Evolutionary conservation across 2,329 filamentous ascomycete species (phyloP), one percentile per base, ranked within the genome.

Genomic region (Beauveria varroae): DNA sequence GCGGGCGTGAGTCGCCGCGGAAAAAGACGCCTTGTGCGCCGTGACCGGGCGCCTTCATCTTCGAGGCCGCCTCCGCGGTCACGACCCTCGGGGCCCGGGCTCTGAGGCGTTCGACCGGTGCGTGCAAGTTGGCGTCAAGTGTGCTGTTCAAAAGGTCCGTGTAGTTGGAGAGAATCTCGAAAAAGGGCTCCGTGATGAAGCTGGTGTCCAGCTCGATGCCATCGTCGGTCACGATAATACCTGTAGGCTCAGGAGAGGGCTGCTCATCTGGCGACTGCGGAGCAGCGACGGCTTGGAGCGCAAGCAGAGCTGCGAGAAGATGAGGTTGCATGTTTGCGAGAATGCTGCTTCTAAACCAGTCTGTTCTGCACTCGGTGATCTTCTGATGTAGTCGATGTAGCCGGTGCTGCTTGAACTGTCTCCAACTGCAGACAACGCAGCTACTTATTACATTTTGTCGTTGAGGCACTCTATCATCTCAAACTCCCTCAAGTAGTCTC

Each of bases 1-100:
- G 56, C 1, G 62, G 55, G 3, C 63, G 63, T 4, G 59, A 60
- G 41, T 64, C 63, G 20, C 63, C 62, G 28, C 63, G 62, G 34
- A 46, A 64, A 26, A 64, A 60, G 59, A 62, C 12, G 3, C 63
- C 63, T 3, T 10, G 12, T 20, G 18, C 8, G 30, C 58, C 62
- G 18, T 58, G 58, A 3, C 28, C 37, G 5, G 61, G 63, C 14
- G 52, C 52, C 22, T 55, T 44, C 9, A 55, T 55, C 9, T 16
- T 14, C 24, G 52, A n/a, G 24, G 52, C 52, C 10, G 7, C 18
- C 7, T 55, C 16, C 0, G 52, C 52, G 1, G 52, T 55, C 16
- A 43, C 24, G 18, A 40, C 43, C 8, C 7, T 8, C 3, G 37
- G 51, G n/a, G n/a, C n/a, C n/a, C 18, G 6, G n/a, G 30, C 30